Evolutionary conservation across 805 yeast species (phyloP).

Genomic region (Debaryomyces castellii): DNA sequence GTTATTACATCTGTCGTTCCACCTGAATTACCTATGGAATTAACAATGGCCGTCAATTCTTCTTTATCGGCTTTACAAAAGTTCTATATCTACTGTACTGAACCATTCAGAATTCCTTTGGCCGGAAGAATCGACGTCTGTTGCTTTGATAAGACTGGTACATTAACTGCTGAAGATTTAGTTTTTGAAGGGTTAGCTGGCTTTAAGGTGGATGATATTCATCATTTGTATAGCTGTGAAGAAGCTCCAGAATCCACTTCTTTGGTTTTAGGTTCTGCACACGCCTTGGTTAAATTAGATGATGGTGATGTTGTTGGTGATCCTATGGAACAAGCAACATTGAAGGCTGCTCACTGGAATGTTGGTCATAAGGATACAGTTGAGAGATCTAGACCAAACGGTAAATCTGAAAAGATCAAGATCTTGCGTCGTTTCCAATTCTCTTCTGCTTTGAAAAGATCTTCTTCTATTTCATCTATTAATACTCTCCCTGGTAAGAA

Average conservation of each 20-base stretch:
- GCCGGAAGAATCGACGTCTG: conserved; percentile 98
- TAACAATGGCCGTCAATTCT: conserved; percentile 95
- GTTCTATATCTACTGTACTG: conserved; percentile 91
- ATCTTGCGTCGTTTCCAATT: conserved; percentile 95
- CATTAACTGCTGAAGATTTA: conserved; percentile 94
- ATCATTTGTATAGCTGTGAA: conserved; percentile 51
- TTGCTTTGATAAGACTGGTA: conserved; percentile 98
- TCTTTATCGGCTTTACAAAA: conserved; percentile 87
- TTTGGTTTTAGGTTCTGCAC: conserved; percentile 87
- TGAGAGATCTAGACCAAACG: conserved; percentile 36
- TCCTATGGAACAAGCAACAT: conserved; percentile 97
- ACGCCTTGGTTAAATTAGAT: conserved; percentile 89
- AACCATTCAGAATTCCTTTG: conserved; percentile 95
- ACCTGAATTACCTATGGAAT: conserved; percentile 98
- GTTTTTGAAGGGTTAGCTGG: conserved; percentile 97
- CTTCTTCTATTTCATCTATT: conserved; percentile 75
- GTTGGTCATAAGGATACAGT: conserved; percentile 76
- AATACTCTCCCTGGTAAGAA: conserved; percentile 45
- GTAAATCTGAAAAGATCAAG: conserved; percentile 50
- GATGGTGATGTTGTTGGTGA: conserved; percentile 99
- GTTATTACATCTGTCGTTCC: conserved; percentile 98
- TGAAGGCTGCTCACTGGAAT: conserved; percentile 82
- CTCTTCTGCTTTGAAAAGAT: conserved; percentile 92
- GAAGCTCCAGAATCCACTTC: conserved; percentile 72
- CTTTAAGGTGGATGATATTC: conserved; percentile 50